Conservation (phyloP, 2,329 filamentous ascomycete species). For the Ceratocystiopsis minuta region DNA sequence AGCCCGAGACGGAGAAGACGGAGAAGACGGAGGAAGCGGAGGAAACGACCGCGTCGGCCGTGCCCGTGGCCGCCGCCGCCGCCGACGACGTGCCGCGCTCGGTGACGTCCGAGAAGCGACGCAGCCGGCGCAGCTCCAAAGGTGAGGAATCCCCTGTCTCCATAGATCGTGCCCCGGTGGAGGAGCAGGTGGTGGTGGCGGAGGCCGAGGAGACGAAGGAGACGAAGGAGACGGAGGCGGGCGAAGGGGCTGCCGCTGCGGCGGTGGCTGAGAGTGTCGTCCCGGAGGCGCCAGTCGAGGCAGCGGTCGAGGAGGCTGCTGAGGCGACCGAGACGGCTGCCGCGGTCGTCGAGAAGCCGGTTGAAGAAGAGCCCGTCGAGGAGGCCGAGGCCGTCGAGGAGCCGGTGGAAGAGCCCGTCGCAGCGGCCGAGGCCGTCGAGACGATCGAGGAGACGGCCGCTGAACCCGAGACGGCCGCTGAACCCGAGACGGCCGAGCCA, state of each 20-base stretch:
- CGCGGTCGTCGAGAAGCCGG: neutral
- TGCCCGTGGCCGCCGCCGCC: too few species aligned
- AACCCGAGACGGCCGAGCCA: neutral
- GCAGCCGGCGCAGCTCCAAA: neutral
- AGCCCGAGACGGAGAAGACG: slow-evolving; percentile 3
- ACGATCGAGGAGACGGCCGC: too few species aligned
- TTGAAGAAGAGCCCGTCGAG: neutral
- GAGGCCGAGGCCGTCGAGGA: neutral
- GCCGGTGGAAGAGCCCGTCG: too few species aligned
- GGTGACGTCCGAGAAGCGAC: neutral
- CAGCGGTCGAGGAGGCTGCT: neutral
- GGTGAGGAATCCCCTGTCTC: neutral
- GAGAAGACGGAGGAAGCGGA: neutral
- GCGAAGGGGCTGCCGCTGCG: neutral
- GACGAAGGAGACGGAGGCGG: neutral
- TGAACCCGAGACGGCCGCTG: too few species aligned
- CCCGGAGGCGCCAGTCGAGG: neutral
- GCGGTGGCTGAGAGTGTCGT: neutral
- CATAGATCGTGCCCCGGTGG: neutral
- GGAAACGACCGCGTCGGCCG: too few species aligned
- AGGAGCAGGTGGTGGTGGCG: neutral
- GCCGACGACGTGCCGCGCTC: too few species aligned
- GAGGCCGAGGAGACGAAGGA: neutral
- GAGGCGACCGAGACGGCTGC: neutral
- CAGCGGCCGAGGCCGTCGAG: too few species aligned